Evolutionary conservation across 2,329 filamentous ascomycete species (phyloP).

Genomic region (Hymenoscyphus scutula): DNA sequence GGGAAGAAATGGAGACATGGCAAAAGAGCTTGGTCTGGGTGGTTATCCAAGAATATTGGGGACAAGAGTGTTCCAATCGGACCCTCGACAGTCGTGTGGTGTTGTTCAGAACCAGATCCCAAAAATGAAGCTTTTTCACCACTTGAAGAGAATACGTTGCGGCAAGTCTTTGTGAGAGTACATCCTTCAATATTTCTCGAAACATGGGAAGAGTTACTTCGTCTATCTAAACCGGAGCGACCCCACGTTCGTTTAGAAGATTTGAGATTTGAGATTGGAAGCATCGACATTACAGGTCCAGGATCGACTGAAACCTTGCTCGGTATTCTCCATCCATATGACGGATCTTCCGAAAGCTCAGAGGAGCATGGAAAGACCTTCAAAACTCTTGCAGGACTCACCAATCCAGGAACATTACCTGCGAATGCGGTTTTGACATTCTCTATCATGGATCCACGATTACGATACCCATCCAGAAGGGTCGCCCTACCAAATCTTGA

Average conservation of each 20-base stretch:
- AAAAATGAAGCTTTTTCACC: constrained; percentile 34
- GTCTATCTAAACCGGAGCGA: constrained; percentile 57
- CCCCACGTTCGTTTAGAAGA: constrained; percentile 63
- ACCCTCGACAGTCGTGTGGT: constrained; percentile 75
- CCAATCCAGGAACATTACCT: constrained; percentile 69
- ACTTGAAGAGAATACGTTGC: constrained; percentile 39
- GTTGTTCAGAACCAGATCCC: constrained; percentile 36
- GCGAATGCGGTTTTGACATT: constrained; percentile 70
- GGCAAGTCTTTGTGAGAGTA: constrained; percentile 65
- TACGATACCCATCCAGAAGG: constrained; percentile 70
- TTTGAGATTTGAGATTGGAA: constrained; percentile 69
- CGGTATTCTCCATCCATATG: constrained; percentile 59
- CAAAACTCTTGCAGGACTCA: constrained; percentile 53
- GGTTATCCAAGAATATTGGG: constrained; percentile 56
- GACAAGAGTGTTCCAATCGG: constrained; percentile 59
- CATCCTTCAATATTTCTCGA: constrained; percentile 78
- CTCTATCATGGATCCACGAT: constrained; percentile 72
- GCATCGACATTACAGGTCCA: constrained; percentile 68
- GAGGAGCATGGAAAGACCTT: constrained; percentile 50
- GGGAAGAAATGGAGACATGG: constrained; percentile 71
- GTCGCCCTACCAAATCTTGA: constrained; percentile 42
- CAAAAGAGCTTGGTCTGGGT: constrained; percentile 55
- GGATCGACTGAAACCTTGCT: constrained; percentile 76
- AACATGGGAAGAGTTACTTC: constrained; percentile 60
- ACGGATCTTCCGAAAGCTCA: constrained; percentile 35